Conservation (phyloP, 768 basidiomycete genomes). For the Lactarius tabidus region DNA sequence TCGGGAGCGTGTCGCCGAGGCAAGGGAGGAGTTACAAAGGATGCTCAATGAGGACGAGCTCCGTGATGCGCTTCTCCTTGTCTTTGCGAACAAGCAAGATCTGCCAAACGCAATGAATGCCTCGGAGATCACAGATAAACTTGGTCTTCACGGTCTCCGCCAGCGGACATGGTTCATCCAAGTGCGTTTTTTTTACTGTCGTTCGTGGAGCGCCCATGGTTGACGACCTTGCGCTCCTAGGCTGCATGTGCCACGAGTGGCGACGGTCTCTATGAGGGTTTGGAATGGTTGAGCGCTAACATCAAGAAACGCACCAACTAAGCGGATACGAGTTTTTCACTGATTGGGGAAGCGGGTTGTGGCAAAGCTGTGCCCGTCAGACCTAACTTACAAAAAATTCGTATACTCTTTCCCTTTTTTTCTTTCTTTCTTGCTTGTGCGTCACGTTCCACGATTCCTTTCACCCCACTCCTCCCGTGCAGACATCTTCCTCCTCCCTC, state of each 20-base stretch:
- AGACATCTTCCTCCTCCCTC: too few relatives aligned
- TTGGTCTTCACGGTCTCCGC: constrained; percentile 94
- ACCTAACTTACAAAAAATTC: constrained; percentile 31
- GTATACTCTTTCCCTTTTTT: constrained; percentile 24
- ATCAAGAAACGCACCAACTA: constrained; percentile 83
- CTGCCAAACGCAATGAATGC: constrained; percentile 99
- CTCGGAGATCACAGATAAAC: constrained; percentile 98
- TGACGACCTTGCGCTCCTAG: constrained; percentile 38
- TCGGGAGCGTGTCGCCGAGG: constrained; percentile 98
- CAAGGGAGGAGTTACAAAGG: constrained; percentile 97
- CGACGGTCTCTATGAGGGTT: constrained; percentile 97
- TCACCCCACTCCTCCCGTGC: constrained; percentile 10
- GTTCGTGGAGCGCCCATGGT: constrained; percentile 18
- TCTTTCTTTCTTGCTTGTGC: constrained; percentile 31
- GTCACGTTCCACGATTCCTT: constrained; percentile 11
- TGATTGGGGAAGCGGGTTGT: constrained; percentile 38
- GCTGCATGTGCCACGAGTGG: constrained; percentile 98
- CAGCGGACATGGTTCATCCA: constrained; percentile 99
- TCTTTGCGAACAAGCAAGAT: constrained; percentile 99
- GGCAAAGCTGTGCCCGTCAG: constrained; percentile 50
- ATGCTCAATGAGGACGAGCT: constrained; percentile 99
- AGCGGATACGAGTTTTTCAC: constrained; percentile 32
- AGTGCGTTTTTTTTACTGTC: constrained; percentile 43
- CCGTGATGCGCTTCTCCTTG: constrained; percentile 94
- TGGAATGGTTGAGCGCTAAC: constrained; percentile 94